phyloP scores from a whole-genome alignment of 306 rosid genomes.

The Acmispon strigosus region DNA sequence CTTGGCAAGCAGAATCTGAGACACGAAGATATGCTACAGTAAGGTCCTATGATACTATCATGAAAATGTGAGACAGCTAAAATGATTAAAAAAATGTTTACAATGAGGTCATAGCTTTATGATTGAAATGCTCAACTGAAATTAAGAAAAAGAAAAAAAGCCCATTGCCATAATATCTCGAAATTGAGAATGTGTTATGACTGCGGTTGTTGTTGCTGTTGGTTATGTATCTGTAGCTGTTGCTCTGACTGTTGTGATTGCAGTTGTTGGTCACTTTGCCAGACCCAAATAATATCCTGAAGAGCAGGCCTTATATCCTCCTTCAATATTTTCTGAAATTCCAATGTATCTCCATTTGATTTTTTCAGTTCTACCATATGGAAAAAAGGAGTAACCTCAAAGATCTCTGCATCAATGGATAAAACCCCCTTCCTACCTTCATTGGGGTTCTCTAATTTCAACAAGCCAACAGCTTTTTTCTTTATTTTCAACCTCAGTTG shows the following conservation, averaged over 20 bases:
- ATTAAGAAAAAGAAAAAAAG: neutral
- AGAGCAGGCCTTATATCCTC: conserved; percentile 74
- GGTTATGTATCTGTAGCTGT: conserved; percentile 21
- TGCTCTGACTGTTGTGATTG: conserved; percentile 26
- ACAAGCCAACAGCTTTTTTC: conserved; percentile 58
- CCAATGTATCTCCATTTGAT: conserved; percentile 77
- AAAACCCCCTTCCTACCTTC: conserved; percentile 73
- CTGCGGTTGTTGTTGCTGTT: conserved; percentile 16
- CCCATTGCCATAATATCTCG: neutral
- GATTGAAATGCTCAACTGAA: neutral
- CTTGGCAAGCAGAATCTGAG: conserved; percentile 11
- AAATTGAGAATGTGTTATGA: conserved; percentile 7
- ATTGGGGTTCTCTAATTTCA: conserved; percentile 44
- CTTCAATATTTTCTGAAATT: conserved; percentile 60
- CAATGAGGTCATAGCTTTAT: conserved; percentile 1
- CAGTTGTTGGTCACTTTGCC: conserved; percentile 54
- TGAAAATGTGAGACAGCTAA: neutral
- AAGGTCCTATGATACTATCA: neutral
- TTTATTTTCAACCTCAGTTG: conserved; percentile 53
- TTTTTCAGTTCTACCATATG: conserved; percentile 84
- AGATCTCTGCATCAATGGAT: conserved; percentile 81
- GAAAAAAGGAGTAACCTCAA: conserved; percentile 63
- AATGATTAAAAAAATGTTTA: neutral
- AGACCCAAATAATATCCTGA: conserved; percentile 79
- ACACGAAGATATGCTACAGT: neutral